phyloP scores from a whole-genome alignment of 1,139 yeast species.

The Debaryomyces fabryi region DNA sequence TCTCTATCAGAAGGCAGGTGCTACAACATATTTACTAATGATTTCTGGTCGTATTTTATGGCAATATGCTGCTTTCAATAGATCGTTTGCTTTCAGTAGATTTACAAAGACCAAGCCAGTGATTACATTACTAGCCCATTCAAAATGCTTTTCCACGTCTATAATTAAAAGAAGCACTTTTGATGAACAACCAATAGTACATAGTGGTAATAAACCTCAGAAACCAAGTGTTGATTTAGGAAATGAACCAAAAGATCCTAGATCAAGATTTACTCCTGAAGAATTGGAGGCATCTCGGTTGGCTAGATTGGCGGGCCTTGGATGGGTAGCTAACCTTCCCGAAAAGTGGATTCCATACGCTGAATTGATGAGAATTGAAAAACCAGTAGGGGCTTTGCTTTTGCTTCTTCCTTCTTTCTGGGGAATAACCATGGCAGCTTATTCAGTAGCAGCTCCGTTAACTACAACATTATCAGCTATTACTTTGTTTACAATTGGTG shows the following conservation, averaged over 20 bases:
- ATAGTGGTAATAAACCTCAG: not conserved
- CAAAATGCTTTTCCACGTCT: slow-evolving; percentile 4
- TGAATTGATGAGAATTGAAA: slow-evolving; percentile 86
- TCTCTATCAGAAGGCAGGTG: not conserved
- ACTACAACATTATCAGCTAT: slow-evolving; percentile 60
- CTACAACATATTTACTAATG: not conserved
- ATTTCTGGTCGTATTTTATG: not conserved
- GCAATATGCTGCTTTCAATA: not conserved
- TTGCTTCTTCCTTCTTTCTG: slow-evolving; percentile 78
- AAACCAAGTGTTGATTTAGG: not conserved
- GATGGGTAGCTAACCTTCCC: slow-evolving; percentile 67
- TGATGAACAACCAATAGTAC: slow-evolving; percentile 3
- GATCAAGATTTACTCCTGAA: slow-evolving; percentile 46
- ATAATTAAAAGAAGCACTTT: not conserved
- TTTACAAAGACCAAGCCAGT: not conserved
- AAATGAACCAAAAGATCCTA: not conserved
- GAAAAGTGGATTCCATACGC: slow-evolving; percentile 82
- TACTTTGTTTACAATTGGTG: slow-evolving; percentile 76
- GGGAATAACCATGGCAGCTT: slow-evolving; percentile 88
- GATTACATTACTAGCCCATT: not conserved
- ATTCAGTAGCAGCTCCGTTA: slow-evolving; percentile 67
- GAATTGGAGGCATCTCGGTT: slow-evolving; percentile 60
- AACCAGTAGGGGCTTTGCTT: slow-evolving; percentile 91
- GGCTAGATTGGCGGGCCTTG: slow-evolving; percentile 60
- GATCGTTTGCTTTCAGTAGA: not conserved